Conservation (phyloP, 2,329 filamentous ascomycete genomes). For the Ophiocordyceps camponoti-saundersi region DNA sequence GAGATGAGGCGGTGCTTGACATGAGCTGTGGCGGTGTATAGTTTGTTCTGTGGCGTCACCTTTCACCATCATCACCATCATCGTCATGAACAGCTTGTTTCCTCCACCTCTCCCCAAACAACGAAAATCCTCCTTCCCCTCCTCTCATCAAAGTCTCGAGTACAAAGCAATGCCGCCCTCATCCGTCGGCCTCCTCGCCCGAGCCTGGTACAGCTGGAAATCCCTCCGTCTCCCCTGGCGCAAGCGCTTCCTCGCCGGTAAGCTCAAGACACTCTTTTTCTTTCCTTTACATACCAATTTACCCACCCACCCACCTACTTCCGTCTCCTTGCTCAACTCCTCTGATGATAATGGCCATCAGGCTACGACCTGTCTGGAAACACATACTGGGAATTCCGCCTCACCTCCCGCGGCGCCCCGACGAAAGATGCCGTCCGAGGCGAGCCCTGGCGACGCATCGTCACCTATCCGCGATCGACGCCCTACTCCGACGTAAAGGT, state of each 20-base stretch:
- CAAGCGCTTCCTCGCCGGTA: constrained; percentile 44
- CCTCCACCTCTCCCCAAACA: background rate
- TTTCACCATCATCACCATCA: background rate
- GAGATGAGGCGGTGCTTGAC: background rate
- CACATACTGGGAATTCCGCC: constrained; percentile 52
- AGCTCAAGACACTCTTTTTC: background rate
- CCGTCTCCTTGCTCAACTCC: background rate
- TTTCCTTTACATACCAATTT: background rate
- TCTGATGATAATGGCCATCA: constrained; percentile 9
- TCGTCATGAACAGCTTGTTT: background rate
- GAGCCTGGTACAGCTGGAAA: constrained; percentile 45
- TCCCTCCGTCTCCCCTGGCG: constrained; percentile 45
- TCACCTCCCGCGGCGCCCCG: constrained; percentile 20
- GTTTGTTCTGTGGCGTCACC: background rate
- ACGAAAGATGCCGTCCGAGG: constrained; percentile 7
- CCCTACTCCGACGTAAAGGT: constrained; percentile 39
- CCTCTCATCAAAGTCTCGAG: constrained; percentile 11
- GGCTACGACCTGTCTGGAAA: constrained; percentile 49
- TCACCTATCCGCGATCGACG: constrained; percentile 36
- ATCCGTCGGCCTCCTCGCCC: constrained; percentile 16
- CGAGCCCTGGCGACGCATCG: constrained; percentile 42
- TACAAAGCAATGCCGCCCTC: constrained; percentile 8
- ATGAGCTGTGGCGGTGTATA: background rate
- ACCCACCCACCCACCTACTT: too few species aligned
- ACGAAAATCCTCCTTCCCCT: background rate